Base-by-base conservation (phyloP, 148 eudicot genomes). In the Vaccinium darrowii region DNA sequence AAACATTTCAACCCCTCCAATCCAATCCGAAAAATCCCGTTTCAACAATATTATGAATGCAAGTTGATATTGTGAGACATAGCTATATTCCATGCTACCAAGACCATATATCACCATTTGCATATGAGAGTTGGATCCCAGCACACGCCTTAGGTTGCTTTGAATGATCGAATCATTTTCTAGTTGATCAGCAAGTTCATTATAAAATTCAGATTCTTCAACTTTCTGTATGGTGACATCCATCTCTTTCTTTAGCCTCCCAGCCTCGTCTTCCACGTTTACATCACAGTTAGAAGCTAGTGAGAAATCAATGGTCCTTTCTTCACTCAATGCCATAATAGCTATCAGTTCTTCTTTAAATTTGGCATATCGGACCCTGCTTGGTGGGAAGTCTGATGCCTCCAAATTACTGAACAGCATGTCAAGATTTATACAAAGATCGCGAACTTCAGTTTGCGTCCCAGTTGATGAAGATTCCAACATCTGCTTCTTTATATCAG, bases 221-320 rank as follows among this genome's bases (percentile, higher is more conserved):
- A 78, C 62, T 52, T 78, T 62, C 60, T 78, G 43, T 51, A 78
- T 78, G 19, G 81, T 51, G 81, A 78, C 52, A n/a, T 78, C 33
- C 81, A 78, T 52, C 60, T 52, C 81, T 15, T 23, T 52, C 60
- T 50, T 78, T 21, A n/a, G 25, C 81, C 81, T 51, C n/a, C 36
- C 7, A 52, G 60, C 62, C 60, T 78, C 60, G 14, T 78, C 81
- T 52, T 51, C 81, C 81, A 78, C 2, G n/a, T 52, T 78, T 19
- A 50, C 14, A 5, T 78, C 19, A 1, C 23, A 3, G 54, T 78
- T 3, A 78, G 33, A 25, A n/a, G 30, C 56, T 51, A 21, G 18
- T n/a, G 56, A 21, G 80, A 49, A 78, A 11, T 49, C 30, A 11
- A 51, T 50, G 57, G 36, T 7, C 60, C 14, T 78, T 51, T 78